A percentile compares a stretch with the other conserved stretches of the same genome.
Conservation (phyloP, 2,329 filamentous ascomycete species). For the Thermoascus crustaceus region DNA sequence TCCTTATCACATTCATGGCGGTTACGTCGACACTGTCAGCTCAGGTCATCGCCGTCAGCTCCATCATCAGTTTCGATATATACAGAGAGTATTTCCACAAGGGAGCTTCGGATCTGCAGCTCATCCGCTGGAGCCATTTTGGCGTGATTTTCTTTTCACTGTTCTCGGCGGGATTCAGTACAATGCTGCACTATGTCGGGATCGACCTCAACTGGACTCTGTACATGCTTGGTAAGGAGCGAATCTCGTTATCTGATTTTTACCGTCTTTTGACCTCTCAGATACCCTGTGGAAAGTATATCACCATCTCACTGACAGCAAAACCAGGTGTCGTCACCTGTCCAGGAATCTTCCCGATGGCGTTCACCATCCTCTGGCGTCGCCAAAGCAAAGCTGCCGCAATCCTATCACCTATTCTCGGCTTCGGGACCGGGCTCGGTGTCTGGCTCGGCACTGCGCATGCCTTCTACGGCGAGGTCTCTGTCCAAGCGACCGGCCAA, state of each 20-base stretch:
- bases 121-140: constrained; percentile 46
- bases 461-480: constrained; percentile 40
- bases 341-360: constrained; percentile 47
- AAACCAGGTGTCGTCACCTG: constrained; percentile 47
- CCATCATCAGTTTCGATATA: constrained; percentile 48
- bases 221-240: constrained; percentile 43
- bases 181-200: constrained; percentile 46
- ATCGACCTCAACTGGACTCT: constrained; percentile 48
- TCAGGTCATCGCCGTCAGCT: constrained; percentile 47
- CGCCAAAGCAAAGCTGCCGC: constrained; percentile 44
- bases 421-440: constrained; percentile 43
- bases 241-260: background rate
- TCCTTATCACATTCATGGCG: constrained; percentile 36
- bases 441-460: constrained; percentile 47
- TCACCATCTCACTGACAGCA: too few relatives aligned
- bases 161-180: constrained; percentile 46
- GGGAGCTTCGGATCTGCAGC: constrained; percentile 38
- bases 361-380: constrained; percentile 47
- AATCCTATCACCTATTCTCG: constrained; percentile 43
- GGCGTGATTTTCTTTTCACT: constrained; percentile 47
- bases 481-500: constrained; percentile 41
- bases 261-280: too few relatives aligned
- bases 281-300: background rate
- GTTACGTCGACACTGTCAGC: constrained; percentile 43
- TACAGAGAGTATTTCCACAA: constrained; percentile 45